These are phyloP conservation scores for Emergomyces africanus DNA, from an alignment of 2,329 filamentous ascomycete genomes.

Conservation along the genomic window DNA sequence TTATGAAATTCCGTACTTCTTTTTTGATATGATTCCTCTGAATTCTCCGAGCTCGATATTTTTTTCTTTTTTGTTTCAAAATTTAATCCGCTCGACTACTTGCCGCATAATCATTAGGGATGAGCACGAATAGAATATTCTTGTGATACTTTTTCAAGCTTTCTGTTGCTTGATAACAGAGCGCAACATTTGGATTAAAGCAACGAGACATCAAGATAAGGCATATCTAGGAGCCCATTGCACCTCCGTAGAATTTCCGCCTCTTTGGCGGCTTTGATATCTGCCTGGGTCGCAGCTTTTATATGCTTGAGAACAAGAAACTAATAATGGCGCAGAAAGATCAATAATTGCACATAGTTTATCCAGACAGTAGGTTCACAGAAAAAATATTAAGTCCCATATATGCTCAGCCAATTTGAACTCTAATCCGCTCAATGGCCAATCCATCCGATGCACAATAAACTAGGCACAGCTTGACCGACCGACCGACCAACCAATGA, in stretches of 20 bases:
- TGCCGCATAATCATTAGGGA: background rate
- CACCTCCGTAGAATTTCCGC: background rate
- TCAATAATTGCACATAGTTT: background rate
- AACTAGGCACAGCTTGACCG: background rate
- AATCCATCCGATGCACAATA: background rate
- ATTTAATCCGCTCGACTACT: background rate
- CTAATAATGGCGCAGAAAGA: background rate
- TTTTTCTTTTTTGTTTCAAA: background rate
- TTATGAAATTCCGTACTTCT: background rate
- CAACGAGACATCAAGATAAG: too few species aligned
- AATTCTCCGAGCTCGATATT: slow-evolving; percentile 2
- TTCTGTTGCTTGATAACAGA: too few species aligned
- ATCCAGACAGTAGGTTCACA: background rate
- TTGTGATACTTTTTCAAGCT: background rate
- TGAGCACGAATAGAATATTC: background rate
- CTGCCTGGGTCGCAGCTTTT: background rate
- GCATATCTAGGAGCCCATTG: background rate
- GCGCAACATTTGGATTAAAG: too few species aligned
- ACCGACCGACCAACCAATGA: background rate
- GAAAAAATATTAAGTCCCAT: too few species aligned
- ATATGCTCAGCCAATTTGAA: background rate
- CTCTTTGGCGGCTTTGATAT: background rate
- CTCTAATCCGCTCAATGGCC: background rate
- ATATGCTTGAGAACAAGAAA: background rate
- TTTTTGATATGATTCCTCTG: background rate